These are phyloP conservation scores for Naematelia encephala DNA, from an alignment of 768 basidiomycete species.

Conservation along the genomic window DNA sequence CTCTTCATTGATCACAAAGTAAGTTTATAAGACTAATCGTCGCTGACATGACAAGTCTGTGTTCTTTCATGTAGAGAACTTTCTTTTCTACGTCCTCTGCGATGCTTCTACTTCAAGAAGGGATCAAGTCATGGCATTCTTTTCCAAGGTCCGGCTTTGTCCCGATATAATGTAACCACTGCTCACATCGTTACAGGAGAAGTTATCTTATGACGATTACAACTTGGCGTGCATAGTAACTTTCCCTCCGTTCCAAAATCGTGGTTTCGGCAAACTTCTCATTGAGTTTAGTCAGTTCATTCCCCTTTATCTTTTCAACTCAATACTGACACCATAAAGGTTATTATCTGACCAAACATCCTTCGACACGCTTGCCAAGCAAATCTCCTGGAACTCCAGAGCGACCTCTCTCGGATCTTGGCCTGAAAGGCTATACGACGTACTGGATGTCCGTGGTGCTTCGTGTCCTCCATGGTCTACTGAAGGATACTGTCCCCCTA, in stretches of 20 bases:
- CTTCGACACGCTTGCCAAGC: constrained; percentile 56
- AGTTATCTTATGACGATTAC: constrained; percentile 91
- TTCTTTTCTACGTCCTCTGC: constrained; percentile 88
- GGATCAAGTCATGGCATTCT: constrained; percentile 77
- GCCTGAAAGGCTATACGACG: constrained; percentile 73
- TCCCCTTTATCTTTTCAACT: not conserved
- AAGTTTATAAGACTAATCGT: not conserved
- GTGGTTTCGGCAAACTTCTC: constrained; percentile 89
- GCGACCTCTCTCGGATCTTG: constrained; percentile 88
- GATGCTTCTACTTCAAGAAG: constrained; percentile 67
- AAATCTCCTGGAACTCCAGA: constrained; percentile 88
- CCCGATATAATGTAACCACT: not conserved
- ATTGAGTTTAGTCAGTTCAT: constrained; percentile 87
- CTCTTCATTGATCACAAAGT: constrained; percentile 99
- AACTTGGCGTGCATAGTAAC: constrained; percentile 96
- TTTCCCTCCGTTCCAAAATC: constrained; percentile 84
- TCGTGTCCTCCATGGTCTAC: constrained; percentile 19
- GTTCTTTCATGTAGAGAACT: constrained; percentile 51
- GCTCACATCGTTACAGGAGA: constrained; percentile 61
- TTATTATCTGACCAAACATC: constrained; percentile 71
- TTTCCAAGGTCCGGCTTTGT: constrained; percentile 59
- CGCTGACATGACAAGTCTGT: constrained; percentile 34
- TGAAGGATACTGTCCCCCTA: constrained; percentile 24
- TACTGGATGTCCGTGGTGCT: constrained; percentile 45
- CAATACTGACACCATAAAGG: constrained; percentile 56